phyloP scores from a whole-genome alignment of 805 yeast genomes.

The Starmerella apis region DNA sequence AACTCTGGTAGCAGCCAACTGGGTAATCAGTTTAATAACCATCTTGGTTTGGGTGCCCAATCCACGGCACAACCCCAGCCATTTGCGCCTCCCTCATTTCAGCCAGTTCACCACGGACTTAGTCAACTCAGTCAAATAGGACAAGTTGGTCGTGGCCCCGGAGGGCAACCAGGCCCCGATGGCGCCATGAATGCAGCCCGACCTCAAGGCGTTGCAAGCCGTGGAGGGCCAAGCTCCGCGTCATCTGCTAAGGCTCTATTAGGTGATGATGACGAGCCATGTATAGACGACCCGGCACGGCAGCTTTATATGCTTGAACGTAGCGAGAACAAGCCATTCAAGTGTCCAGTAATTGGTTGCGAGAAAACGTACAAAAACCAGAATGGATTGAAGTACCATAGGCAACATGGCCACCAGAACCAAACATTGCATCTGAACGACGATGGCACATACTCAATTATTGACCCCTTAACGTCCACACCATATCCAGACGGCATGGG shows the following conservation, averaged over 20 bases:
- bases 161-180: background rate
- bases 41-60: background rate
- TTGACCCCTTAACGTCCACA: slow-evolving; percentile 70
- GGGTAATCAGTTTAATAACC: background rate
- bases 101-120: slow-evolving; percentile 14
- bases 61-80: slow-evolving; percentile 10
- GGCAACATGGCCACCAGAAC: slow-evolving; percentile 93
- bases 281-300: slow-evolving; percentile 94
- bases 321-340: slow-evolving; percentile 87
- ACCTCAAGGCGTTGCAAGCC: background rate
- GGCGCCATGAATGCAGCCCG: background rate
- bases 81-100: slow-evolving; percentile 24
- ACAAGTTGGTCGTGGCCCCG: background rate
- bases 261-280: slow-evolving; percentile 54
- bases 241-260: slow-evolving; percentile 2
- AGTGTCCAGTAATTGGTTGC: slow-evolving; percentile 96
- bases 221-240: background rate
- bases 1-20: background rate
- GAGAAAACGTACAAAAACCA: slow-evolving; percentile 96
- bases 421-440: slow-evolving; percentile 83
- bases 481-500: slow-evolving; percentile 91
- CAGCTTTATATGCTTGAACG: slow-evolving; percentile 85
- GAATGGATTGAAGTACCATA: slow-evolving; percentile 91
- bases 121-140: slow-evolving; percentile 6
- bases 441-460: slow-evolving; percentile 84